These are phyloP conservation scores for Ophiostoma montium DNA, from an alignment of 2,329 filamentous ascomycete genomes.

Conservation along the genomic window DNA sequence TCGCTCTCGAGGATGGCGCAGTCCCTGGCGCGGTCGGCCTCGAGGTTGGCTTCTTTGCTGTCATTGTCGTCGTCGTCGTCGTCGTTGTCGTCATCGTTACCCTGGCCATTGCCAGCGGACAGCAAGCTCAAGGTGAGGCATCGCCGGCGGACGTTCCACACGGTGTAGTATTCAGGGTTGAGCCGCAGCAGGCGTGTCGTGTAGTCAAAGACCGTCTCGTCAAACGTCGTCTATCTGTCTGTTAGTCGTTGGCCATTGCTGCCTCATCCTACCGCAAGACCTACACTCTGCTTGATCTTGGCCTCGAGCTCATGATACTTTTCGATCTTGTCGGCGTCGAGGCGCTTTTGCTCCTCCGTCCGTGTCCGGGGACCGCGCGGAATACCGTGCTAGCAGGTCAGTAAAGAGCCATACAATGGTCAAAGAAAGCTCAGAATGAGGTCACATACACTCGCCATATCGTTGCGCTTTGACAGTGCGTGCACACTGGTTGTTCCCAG, in stretches of 20 bases:
- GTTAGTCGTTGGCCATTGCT: not conserved
- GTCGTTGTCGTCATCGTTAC: conserved; percentile 25
- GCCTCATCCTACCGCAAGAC: too few species aligned
- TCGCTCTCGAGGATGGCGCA: conserved; percentile 51
- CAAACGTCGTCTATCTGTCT: conserved; percentile 28
- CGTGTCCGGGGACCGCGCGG: conserved; percentile 50
- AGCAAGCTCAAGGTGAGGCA: conserved; percentile 47
- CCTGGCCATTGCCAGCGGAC: conserved; percentile 37
- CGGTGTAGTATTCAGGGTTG: conserved; percentile 81
- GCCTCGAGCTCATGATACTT: conserved; percentile 61
- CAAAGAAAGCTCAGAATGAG: not conserved
- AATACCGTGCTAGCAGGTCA: conserved; percentile 60
- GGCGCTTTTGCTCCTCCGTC: conserved; percentile 55
- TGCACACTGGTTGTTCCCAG: not conserved
- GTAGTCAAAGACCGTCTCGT: conserved; percentile 45
- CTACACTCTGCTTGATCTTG: conserved; percentile 51
- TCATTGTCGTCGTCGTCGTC: conserved; percentile 21
- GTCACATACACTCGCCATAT: not conserved
- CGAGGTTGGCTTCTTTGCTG: not conserved
- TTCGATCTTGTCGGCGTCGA: conserved; percentile 61
- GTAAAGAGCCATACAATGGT: not conserved
- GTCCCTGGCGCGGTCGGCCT: not conserved
- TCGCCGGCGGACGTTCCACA: conserved; percentile 78
- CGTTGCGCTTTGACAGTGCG: not conserved
- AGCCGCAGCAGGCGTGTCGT: conserved; percentile 59